These are phyloP conservation scores for Ogataea pilisensis DNA, from an alignment of 805 yeast species.

Conservation along the genomic window DNA sequence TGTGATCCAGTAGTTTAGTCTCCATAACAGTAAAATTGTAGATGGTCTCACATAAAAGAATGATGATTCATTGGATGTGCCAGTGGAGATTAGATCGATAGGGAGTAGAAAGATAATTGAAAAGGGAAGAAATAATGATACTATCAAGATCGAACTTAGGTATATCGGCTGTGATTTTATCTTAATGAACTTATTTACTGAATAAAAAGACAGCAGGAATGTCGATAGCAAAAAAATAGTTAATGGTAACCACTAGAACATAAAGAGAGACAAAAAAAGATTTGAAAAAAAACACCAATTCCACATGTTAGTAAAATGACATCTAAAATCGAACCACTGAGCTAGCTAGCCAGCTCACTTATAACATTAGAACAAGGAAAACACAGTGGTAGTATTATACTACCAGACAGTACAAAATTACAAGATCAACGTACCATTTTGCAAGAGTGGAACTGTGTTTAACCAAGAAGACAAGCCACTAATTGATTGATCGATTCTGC, in stretches of 20 bases:
- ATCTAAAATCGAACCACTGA: too few species aligned
- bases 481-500: too few species aligned
- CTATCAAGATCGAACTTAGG: slow-evolving; percentile 42
- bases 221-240: slow-evolving; percentile 23
- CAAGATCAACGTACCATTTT: too few species aligned
- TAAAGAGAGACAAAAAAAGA: too few species aligned
- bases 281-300: not conserved
- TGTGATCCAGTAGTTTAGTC: slow-evolving; percentile 74
- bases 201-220: slow-evolving; percentile 29
- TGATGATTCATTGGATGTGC: slow-evolving; percentile 23
- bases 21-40: slow-evolving; percentile 60
- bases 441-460: too few species aligned
- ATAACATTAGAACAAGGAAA: too few species aligned
- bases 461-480: too few species aligned
- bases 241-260: slow-evolving; percentile 23
- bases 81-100: slow-evolving; percentile 61
- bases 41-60: slow-evolving; percentile 44
- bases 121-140: slow-evolving; percentile 70
- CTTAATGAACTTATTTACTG: slow-evolving; percentile 34
- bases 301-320: too few species aligned
- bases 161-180: slow-evolving; percentile 36
- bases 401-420: too few species aligned
- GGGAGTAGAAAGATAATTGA: slow-evolving; percentile 74
- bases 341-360: too few species aligned
- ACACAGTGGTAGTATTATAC: too few species aligned